Base-by-base conservation (phyloP, 495 filamentous ascomycete species). In the Penicillium goetzii region DNA sequence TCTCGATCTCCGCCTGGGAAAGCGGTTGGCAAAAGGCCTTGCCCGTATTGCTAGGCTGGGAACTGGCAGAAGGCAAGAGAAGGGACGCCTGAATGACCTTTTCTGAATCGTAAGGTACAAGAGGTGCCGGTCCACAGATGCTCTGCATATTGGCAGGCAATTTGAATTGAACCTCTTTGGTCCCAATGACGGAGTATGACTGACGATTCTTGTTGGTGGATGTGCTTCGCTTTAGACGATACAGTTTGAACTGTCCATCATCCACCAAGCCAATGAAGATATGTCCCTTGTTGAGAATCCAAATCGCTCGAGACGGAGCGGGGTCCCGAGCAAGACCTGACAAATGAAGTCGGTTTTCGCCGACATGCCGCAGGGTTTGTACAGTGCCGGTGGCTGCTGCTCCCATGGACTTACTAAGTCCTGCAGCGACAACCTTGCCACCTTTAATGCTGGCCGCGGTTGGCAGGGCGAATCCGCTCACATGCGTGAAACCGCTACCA, bases 1-100 rank as follows among this genome's bases (percentile, higher is more conserved):
- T 95, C 72, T 97, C 93, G 63, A 97, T 94, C 78, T 97, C 93
- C 3, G 92, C 90, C 65, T 92, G 89, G 5, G 92, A 92, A 55
- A 96, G 75, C 3, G 83, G 83, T 61, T 86, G 81, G 25, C 75
- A 74, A 41, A 79, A 74, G 19, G 71, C 34, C 55, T 77, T 80
- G 10, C 63, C 66, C 21, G 68, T 56, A 45, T 62, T 61, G 5
- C 70, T 68, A 17, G 74, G 65, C 47, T 80, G 76, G 21, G 70
- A 69, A 50, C 58, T 72, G 17, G 60, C 66, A 1, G 77, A 77
- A 14, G 79, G 77, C 12, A 81, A 51, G n/a, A 73, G 63, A 50
- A 79, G 68, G 33, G 68, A 71, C 8, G 73, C 79, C 9, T 62
- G 68, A 19, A 75, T 66, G 8, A 59, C 63, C 19, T 64, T 36